Evolutionary conservation across 225 moss, liverwort and hornwort genomes (phyloP), one percentile per base, ranked within the genome.

Genomic region (Sphagnum tenellum): DNA sequence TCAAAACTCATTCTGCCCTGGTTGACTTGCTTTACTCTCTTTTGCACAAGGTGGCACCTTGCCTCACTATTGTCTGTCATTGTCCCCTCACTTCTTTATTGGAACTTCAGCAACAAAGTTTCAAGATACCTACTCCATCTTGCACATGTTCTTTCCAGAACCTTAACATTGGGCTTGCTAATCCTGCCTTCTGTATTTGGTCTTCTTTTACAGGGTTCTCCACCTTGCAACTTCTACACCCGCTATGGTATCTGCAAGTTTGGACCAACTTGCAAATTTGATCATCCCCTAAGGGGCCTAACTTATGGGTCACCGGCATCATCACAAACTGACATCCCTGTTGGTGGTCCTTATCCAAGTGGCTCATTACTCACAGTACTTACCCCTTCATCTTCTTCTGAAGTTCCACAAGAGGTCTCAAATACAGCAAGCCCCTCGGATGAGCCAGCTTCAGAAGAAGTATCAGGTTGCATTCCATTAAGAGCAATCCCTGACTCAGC

Each of bases 241-340:
- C 82, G 90, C 12, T 93, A 98, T 65, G 90, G 96, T 13, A 90
- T 93, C 64, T 98, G 96, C 89, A 98, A 98, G 55, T 98, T 92
- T 67, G 96, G 96, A 53, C 96, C 92, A 4, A 93, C 96, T 59
- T 98, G 96, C 86, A 98, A 98, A 79, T 98, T 93, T 73, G 96
- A 98, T 75, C 96, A 98, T 72, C 96, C 96, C 12, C 61, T 98
- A 55, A 81, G 81, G 61, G 82, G 88, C 12, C 68, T 98, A 62
- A 80, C 86, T 47, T 98, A 93, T 70, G 90, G 92, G 70, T 90
- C 96, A 49, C 93, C 96, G 4, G 89, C 93, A 44, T 90, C 92
- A 59, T 98, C 92, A 49, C 75, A 92, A 68, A 80, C 88, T 60
- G 93, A 98, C 66, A 83, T 98, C 83, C 92, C 96, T 4, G 93